Evolutionary conservation across 169 alveolate genomes (phyloP).

Genomic region (Besnoitia besnoiti): DNA sequence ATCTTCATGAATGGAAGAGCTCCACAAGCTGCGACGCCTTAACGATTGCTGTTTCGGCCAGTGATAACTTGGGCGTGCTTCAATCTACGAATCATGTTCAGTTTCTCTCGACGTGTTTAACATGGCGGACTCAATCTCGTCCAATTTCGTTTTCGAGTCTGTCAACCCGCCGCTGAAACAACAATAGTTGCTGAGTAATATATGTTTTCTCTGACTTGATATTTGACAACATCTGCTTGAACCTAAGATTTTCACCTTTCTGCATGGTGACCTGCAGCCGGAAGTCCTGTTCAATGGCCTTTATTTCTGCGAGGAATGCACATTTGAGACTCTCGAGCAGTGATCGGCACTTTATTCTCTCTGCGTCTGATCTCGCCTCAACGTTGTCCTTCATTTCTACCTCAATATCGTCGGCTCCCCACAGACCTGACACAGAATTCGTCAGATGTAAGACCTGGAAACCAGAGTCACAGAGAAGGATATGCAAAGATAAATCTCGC

Average conservation of each 20-base stretch:
- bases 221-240: not conserved
- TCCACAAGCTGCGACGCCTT: too few relatives aligned
- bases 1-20: too few relatives aligned
- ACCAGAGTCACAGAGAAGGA: too few relatives aligned
- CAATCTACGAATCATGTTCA: too few relatives aligned
- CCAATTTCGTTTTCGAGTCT: conserved; percentile 17
- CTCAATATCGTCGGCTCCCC: not conserved
- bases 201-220: conserved; percentile 17
- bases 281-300: conserved; percentile 40
- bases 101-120: too few relatives aligned
- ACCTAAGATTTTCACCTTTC: conserved; percentile 13
- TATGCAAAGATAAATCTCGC: too few relatives aligned
- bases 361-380: not conserved
- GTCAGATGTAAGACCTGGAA: not conserved
- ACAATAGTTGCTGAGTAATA: conserved; percentile 22
- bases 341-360: not conserved
- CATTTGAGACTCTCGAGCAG: not conserved
- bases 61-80: too few relatives aligned
- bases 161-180: conserved; percentile 22
- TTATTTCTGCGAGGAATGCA: not conserved
- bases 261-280: conserved; percentile 22
- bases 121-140: not conserved
- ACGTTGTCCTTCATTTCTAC: not conserved
- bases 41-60: too few relatives aligned
- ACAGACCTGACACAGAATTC: not conserved